Evolutionary conservation across 1,284 basidiomycete species (phyloP).

Genomic region (Ganoderma resinaceum): DNA sequence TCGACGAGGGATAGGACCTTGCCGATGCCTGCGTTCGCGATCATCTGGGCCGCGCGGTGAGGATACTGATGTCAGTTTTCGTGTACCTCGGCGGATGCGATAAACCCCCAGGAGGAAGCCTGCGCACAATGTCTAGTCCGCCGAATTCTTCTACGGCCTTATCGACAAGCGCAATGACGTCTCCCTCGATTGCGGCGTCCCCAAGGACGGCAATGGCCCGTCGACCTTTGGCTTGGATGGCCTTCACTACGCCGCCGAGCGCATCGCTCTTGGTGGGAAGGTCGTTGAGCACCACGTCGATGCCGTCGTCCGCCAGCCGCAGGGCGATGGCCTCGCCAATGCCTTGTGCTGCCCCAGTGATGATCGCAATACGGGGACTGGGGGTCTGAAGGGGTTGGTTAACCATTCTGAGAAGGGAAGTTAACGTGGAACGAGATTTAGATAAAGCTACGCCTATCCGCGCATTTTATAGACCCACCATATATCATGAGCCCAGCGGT

Average conservation of each 20-base stretch:
- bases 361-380: constrained; percentile 37
- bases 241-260: constrained; percentile 40
- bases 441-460: too few relatives aligned
- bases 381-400: not conserved
- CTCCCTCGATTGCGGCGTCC: constrained; percentile 46
- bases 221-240: constrained; percentile 41
- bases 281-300: constrained; percentile 49
- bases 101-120: not conserved
- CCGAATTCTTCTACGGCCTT: constrained; percentile 36
- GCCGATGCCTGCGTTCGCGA: constrained; percentile 38
- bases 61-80: too few relatives aligned
- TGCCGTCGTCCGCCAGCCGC: constrained; percentile 50
- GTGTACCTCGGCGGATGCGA: not conserved
- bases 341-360: constrained; percentile 49
- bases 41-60: constrained; percentile 30
- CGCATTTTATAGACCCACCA: not conserved
- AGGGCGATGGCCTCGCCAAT: constrained; percentile 51
- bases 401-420: not conserved
- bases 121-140: constrained; percentile 35
- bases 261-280: constrained; percentile 36
- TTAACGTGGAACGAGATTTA: not conserved
- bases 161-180: constrained; percentile 46
- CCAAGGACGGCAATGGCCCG: constrained; percentile 38
- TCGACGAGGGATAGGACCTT: constrained; percentile 28
- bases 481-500: not conserved